These are phyloP conservation scores for Botryotinia narcissicola DNA, from an alignment of 2,329 filamentous ascomycete genomes.

Conservation along the genomic window DNA sequence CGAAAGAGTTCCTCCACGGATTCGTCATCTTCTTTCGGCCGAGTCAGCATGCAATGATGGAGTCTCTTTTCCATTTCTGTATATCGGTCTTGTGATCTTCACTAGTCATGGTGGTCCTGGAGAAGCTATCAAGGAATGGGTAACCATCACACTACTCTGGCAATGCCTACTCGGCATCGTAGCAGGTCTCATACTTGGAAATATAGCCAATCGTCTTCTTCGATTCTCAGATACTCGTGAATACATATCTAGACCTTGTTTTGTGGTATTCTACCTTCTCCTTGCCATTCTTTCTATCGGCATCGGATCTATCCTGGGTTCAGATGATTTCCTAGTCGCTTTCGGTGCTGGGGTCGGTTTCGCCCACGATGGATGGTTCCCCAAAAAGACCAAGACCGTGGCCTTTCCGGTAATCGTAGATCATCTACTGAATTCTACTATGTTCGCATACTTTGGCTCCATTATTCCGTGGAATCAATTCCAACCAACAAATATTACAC, in stretches of 20 bases:
- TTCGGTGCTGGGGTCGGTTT: conserved; percentile 56
- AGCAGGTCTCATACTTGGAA: conserved; percentile 49
- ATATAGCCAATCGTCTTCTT: conserved; percentile 47
- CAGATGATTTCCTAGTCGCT: conserved; percentile 55
- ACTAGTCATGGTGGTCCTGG: conserved; percentile 38
- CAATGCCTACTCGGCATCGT: conserved; percentile 50
- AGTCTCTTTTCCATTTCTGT: conserved; percentile 55
- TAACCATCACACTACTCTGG: conserved; percentile 54
- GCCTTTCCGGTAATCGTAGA: conserved; percentile 51
- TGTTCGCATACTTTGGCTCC: conserved; percentile 57
- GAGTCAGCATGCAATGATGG: conserved; percentile 58
- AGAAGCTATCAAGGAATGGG: conserved; percentile 49
- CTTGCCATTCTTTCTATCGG: conserved; percentile 52
- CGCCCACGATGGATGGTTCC: conserved; percentile 52
- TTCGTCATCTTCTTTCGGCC: conserved; percentile 51
- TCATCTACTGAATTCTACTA: conserved; percentile 51
- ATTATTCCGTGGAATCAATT: conserved; percentile 53
- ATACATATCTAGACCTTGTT: conserved; percentile 49
- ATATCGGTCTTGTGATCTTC: conserved; percentile 49
- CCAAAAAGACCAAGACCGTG: conserved; percentile 46
- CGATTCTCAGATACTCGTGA: conserved; percentile 46
- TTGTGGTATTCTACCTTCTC: conserved; percentile 55
- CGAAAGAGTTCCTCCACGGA: conserved; percentile 48
- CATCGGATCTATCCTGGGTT: conserved; percentile 49
- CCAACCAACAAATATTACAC: conserved; percentile 41